Evolutionary conservation across 1,284 basidiomycete genomes (phyloP), one percentile per base, ranked within the genome.

Genomic region (Pisolithus thermaeus): DNA sequence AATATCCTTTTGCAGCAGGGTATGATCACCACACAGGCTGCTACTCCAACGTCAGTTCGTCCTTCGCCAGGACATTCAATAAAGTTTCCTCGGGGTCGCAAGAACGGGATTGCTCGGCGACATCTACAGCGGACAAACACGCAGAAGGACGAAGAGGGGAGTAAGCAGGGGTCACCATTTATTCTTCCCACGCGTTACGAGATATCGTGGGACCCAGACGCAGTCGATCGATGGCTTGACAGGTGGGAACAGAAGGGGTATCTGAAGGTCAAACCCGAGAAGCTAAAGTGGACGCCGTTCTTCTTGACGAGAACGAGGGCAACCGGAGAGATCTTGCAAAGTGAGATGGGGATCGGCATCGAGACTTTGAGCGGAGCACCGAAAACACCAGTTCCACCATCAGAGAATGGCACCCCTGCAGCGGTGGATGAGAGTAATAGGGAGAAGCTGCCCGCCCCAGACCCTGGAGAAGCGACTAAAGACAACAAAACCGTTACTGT

Each of bases 241-340:
- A 79, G 77, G 49, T 91, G 90, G 80, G 84, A 90, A 58, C 70
- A 73, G 20, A 98, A 96, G 68, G 88, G 87, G 1, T 90, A 95
- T 62, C 64, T 95, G 54, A 80, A 73, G 60, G 77, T 99, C 48
- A 83, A 81, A 56, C 85, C 93, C 0, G 92, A 95, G 61, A 86
- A 86, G 66, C 77, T 99, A 55, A 93, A 92, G 63, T 99, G 97
- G 90, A 94, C 87, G 56, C 96, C 96, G 5, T 98, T 97, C 72
- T 73, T 97, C 39, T 70, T 94, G 37, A 75, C 85, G 7, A 72
- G 84, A 55, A 76, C 73, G 40, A 73, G 73, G 61, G 76, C 76
- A 57, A 71, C 73, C 42, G 72, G 71, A 35, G 65, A 68, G 32
- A 49, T 67, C 20, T 52, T 70, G 52, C 69, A 70, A 43, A 53